Conservation (phyloP, 2,329 filamentous ascomycete genomes). For the Diaporthe longicolla region DNA sequence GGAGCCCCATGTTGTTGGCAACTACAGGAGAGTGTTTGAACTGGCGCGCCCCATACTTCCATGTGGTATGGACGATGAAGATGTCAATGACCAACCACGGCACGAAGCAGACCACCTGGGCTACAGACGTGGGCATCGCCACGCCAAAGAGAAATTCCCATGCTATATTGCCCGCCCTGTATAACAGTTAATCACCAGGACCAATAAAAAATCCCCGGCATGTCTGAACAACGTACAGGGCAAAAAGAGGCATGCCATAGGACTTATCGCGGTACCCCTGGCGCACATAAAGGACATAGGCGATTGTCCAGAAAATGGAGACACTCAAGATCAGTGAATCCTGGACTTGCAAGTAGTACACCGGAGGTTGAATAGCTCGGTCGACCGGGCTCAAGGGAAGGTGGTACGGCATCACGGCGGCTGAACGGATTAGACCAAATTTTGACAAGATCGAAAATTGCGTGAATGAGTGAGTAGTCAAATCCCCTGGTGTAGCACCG, state of each 20-base stretch:
- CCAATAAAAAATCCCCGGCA: not conserved
- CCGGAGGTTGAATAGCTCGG: slow-evolving; percentile 31
- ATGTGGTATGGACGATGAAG: slow-evolving; percentile 39
- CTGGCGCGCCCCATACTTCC: slow-evolving; percentile 37
- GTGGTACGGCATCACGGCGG: slow-evolving; percentile 23
- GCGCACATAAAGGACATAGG: slow-evolving; percentile 40
- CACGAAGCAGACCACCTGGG: slow-evolving; percentile 26
- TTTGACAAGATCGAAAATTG: slow-evolving; percentile 6
- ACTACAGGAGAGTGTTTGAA: slow-evolving; percentile 40
- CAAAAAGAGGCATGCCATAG: slow-evolving; percentile 42
- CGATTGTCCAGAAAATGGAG: slow-evolving; percentile 37
- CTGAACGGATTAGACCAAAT: not conserved
- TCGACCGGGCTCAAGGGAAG: slow-evolving; percentile 38
- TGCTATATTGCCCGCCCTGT: slow-evolving; percentile 37
- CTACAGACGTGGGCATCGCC: slow-evolving; percentile 26
- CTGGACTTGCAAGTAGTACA: slow-evolving; percentile 38
- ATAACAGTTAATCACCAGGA: not conserved
- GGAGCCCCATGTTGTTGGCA: slow-evolving; percentile 27
- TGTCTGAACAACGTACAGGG: slow-evolving; percentile 30
- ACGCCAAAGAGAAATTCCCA: slow-evolving; percentile 40
- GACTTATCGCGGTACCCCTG: slow-evolving; percentile 40
- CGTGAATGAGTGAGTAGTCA: not conserved
- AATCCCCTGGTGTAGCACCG: not conserved
- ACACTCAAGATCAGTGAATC: slow-evolving; percentile 30
- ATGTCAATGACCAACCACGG: slow-evolving; percentile 40